Base-by-base conservation (phyloP, 768 basidiomycete genomes). In the Suillus subalutaceus region DNA sequence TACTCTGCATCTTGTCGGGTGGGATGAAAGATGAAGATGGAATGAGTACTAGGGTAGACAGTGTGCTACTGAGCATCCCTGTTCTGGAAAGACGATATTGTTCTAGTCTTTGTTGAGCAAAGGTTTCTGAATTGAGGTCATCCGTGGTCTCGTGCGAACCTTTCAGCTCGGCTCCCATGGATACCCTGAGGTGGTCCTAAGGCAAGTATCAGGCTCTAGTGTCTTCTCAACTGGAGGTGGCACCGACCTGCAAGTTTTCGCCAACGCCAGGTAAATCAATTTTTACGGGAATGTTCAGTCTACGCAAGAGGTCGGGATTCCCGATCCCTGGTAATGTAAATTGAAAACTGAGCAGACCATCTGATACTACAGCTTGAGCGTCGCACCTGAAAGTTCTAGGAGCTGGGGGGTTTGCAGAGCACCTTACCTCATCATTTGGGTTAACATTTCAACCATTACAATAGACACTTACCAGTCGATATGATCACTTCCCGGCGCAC, bases 261-360 rank as follows among this genome's bases (percentile, higher is more conserved):
- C 78, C 77, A 4, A 79, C 79, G 15, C 77, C 74, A 43, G 75
- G 79, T 37, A 77, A 73, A 55, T 79, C 72, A n/a, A 80, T 44
- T 57, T 73, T 70, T 32, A 72, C 70, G 10, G 72, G 65, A 52
- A 80, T 76, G 9, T 63, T 57, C 30, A 72, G 64, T 23, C 43
- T 57, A 23, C 56, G 63, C 59, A 68, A 53, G 44, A 71, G 60
- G 26, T 50, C 48, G 1, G 66, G 64, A 46, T 66, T 67, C 35
- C 71, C 66, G 7, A 72, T 63, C 20, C 71, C 71, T 69, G 35
- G 13, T 8, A 20, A 7, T 10, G 40, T 6, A 3, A 69, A 52
- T 63, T 18, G 10, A 23, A 52, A 26, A 26, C 50, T 37, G 40
- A 20, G 13, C 23, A 26, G 18, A 37, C 13, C 12, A 32, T 16